Conservation (phyloP, 345 rosid genomes). For the Aethionema arabicum region DNA sequence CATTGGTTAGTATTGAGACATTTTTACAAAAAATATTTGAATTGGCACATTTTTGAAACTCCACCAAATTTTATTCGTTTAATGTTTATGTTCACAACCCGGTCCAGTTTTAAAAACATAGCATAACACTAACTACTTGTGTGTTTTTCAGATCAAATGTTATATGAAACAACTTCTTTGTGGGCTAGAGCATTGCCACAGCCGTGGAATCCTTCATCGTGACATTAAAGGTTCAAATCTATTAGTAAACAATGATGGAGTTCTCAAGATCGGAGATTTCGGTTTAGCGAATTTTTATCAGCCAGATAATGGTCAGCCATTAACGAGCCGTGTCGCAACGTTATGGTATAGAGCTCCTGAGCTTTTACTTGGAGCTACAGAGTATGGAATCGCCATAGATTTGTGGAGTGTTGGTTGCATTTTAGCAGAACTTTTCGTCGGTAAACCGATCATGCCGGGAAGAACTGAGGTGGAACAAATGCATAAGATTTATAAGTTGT, state of each 20-base stretch:
- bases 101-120: too few species aligned
- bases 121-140: background rate
- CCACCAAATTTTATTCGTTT: too few species aligned
- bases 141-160: constrained; percentile 62
- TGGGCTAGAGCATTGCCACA: constrained; percentile 92
- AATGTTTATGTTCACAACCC: too few species aligned
- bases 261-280: constrained; percentile 89
- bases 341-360: constrained; percentile 97
- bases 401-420: constrained; percentile 95
- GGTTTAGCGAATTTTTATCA: constrained; percentile 71
- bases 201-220: constrained; percentile 76
- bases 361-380: constrained; percentile 88
- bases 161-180: constrained; percentile 67
- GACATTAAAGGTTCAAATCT: constrained; percentile 96
- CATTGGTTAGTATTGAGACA: too few species aligned
- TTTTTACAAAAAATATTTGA: too few species aligned
- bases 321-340: constrained; percentile 95
- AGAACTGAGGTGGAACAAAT: constrained; percentile 99
- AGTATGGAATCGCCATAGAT: constrained; percentile 80
- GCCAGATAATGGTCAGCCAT: constrained; percentile 51
- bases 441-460: constrained; percentile 95
- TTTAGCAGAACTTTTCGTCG: constrained; percentile 74
- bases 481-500: constrained; percentile 95
- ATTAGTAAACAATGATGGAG: constrained; percentile 63
- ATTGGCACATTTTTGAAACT: too few species aligned